Conservation (phyloP, 768 basidiomycete species). For the Amanita polypyramis region DNA sequence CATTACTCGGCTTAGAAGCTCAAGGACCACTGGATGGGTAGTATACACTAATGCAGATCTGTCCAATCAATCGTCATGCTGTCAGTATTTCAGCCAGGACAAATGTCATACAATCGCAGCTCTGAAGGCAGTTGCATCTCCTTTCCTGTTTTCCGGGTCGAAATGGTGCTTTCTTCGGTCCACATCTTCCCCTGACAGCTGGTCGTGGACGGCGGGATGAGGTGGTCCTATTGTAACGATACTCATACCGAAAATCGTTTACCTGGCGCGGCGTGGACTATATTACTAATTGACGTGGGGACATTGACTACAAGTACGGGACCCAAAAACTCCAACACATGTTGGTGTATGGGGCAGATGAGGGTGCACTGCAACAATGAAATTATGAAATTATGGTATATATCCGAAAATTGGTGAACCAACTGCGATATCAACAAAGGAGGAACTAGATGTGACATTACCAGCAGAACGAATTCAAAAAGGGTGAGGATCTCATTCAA, state of each 20-base stretch:
- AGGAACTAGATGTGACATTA: neutral
- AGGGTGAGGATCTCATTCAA: constrained; percentile 20
- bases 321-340: no score
- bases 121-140: neutral
- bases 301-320: no score
- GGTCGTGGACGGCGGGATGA: neutral
- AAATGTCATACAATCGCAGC: constrained; percentile 7
- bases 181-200: neutral
- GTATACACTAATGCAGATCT: neutral
- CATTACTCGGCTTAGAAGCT: neutral
- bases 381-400: neutral
- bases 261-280: no score
- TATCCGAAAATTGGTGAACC: neutral
- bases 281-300: no score
- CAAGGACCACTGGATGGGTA: neutral
- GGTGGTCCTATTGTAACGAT: no score
- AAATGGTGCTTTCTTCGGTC: constrained; percentile 1
- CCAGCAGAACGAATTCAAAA: neutral
- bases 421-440: neutral
- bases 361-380: no score
- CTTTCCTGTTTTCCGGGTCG: neutral
- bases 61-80: neutral
- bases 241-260: no score
- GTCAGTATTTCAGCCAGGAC: neutral
- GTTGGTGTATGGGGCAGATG: no score